These are phyloP conservation scores for Phytopythium chamaehyphon DNA, from an alignment of 352 stramenopile species.

Conservation along the genomic window DNA sequence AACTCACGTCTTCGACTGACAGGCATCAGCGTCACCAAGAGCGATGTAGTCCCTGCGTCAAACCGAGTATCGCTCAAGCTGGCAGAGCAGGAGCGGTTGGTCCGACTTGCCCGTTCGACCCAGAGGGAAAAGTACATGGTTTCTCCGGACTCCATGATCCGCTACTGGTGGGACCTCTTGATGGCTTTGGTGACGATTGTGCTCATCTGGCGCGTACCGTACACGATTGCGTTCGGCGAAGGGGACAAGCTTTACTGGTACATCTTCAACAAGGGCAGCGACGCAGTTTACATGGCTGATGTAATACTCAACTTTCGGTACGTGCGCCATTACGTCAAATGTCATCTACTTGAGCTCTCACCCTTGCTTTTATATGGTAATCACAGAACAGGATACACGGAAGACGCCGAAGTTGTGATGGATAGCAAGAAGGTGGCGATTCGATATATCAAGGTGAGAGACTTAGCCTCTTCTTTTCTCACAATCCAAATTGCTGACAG, in stretches of 20 bases:
- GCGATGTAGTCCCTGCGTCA: slow-evolving; percentile 43
- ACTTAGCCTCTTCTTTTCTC: background rate
- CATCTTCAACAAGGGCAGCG: slow-evolving; percentile 43
- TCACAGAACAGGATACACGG: slow-evolving; percentile 46
- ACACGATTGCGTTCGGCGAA: slow-evolving; percentile 51
- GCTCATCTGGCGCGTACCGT: slow-evolving; percentile 55
- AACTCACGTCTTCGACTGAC: slow-evolving; percentile 12
- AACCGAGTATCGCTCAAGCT: slow-evolving; percentile 59
- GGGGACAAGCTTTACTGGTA: slow-evolving; percentile 35
- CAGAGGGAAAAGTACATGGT: slow-evolving; percentile 44
- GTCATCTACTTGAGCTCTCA: background rate
- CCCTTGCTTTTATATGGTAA: background rate
- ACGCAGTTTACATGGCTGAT: slow-evolving; percentile 48
- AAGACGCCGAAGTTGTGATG: slow-evolving; percentile 54
- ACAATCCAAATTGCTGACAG: background rate
- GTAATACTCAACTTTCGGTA: slow-evolving; percentile 57
- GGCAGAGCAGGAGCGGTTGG: slow-evolving; percentile 38
- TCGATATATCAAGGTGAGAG: slow-evolving; percentile 39
- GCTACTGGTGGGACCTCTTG: slow-evolving; percentile 51
- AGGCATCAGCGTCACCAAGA: slow-evolving; percentile 14
- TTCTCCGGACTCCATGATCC: slow-evolving; percentile 31
- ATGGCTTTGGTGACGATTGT: slow-evolving; percentile 49
- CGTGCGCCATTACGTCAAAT: background rate
- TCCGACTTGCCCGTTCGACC: slow-evolving; percentile 27
- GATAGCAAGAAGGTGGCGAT: slow-evolving; percentile 42